These are phyloP conservation scores for Drechslerella coelobrocha DNA, from an alignment of 2,329 filamentous ascomycete genomes.

Conservation along the genomic window DNA sequence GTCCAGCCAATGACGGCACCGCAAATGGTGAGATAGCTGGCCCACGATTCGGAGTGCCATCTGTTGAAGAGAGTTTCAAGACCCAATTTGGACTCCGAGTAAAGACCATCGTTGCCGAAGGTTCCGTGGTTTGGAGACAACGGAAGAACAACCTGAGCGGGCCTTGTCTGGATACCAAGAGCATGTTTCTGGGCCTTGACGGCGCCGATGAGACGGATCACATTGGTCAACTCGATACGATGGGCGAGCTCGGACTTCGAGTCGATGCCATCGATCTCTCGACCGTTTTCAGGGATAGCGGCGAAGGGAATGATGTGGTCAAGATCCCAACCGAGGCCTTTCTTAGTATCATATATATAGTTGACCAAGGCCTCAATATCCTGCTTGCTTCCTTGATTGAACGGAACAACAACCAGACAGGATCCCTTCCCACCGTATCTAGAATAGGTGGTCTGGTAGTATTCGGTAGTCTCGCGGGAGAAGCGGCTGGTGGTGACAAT, in stretches of 20 bases:
- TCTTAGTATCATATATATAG: conserved; percentile 97
- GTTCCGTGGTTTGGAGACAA: conserved; percentile 98
- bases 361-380: conserved; percentile 92
- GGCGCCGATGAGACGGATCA: conserved; percentile 84
- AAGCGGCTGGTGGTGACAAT: conserved; percentile 95
- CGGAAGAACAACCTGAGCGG: conserved; percentile 93
- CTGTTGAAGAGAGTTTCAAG: conserved; percentile 97
- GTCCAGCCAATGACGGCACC: conserved; percentile 99
- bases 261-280: conserved; percentile 95
- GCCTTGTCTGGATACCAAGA: conserved; percentile 89
- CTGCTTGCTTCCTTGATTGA: conserved; percentile 98
- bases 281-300: conserved; percentile 95
- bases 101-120: conserved; percentile 96
- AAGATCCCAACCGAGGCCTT: conserved; percentile 95
- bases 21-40: conserved; percentile 95
- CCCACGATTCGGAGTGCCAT: conserved; percentile 98
- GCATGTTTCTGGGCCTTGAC: conserved; percentile 90
- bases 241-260: conserved; percentile 97
- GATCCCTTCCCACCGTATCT: conserved; percentile 92
- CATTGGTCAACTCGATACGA: conserved; percentile 98
- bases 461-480: conserved; percentile 96
- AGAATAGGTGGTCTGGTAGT: conserved; percentile 98
- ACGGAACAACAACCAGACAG: conserved; percentile 95
- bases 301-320: conserved; percentile 96
- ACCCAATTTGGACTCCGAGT: conserved; percentile 96